Percentiles rank a stretch among this genome's conserved stretches.
These are phyloP conservation scores for Leccinum aurantiacum DNA, from an alignment of 768 basidiomycete genomes.

Conservation along the genomic window DNA sequence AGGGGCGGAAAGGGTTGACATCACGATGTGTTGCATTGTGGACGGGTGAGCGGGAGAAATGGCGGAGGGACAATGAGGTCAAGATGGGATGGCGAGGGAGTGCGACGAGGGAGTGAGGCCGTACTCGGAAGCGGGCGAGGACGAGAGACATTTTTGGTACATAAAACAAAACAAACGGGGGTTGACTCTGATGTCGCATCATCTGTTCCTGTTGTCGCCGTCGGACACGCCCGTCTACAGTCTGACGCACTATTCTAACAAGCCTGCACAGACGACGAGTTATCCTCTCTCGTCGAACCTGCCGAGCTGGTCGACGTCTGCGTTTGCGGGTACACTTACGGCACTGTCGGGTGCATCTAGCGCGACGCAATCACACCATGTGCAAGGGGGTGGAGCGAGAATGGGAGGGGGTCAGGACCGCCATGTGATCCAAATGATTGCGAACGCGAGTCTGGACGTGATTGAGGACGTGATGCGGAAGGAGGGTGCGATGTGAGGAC, in stretches of 20 bases:
- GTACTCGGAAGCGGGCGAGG: slow-evolving; percentile 9
- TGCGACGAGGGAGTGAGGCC: slow-evolving; percentile 5
- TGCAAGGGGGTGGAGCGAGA: slow-evolving; percentile 59
- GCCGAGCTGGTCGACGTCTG: slow-evolving; percentile 89
- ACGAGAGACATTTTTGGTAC: neutral
- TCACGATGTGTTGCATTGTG: slow-evolving; percentile 28
- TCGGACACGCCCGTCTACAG: slow-evolving; percentile 86
- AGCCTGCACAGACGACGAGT: slow-evolving; percentile 55
- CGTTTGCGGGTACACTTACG: slow-evolving; percentile 86
- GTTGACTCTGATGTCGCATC: slow-evolving; percentile 67
- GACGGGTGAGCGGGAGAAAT: slow-evolving; percentile 16
- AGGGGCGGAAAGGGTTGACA: slow-evolving; percentile 11
- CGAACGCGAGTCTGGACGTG: slow-evolving; percentile 92
- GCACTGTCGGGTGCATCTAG: slow-evolving; percentile 84
- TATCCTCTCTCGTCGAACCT: slow-evolving; percentile 80
- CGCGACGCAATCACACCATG: slow-evolving; percentile 60
- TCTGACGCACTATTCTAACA: slow-evolving; percentile 79
- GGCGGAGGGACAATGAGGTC: slow-evolving; percentile 7
- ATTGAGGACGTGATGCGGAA: slow-evolving; percentile 91
- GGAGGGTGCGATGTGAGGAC: slow-evolving; percentile 74
- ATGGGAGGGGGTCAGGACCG: slow-evolving; percentile 83
- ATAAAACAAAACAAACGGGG: slow-evolving; percentile 11
- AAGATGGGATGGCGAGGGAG: slow-evolving; percentile 1
- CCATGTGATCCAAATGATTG: slow-evolving; percentile 99
- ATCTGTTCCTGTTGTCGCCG: slow-evolving; percentile 82